Base-by-base conservation (phyloP, 495 filamentous ascomycete genomes). In the Pseudomonodictys pantanalensis region DNA sequence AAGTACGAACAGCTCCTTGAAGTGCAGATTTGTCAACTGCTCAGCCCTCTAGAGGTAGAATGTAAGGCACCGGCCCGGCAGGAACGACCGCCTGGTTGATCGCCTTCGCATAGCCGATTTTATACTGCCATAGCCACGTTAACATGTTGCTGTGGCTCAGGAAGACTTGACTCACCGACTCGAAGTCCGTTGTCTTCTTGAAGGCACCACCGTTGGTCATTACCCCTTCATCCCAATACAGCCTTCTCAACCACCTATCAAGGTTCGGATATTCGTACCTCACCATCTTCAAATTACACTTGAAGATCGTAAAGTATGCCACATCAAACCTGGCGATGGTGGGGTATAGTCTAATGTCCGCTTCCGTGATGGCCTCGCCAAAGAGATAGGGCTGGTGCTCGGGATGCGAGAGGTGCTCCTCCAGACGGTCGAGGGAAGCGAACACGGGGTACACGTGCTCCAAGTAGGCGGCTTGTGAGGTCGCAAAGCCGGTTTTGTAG, bases 251-350 rank as follows among this genome's bases (percentile, higher is more conserved):
- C 89, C 89, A 91, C 45, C 70, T 72, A 64, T 91, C 79, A 28
- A 91, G 74, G 5, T 72, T 71, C 11, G 88, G 88, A 69, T 90
- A 92, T 58, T 85, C 86, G 58, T 78, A 75, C 28, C 86, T 74
- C 55, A 90, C 86, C 75, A 87, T 85, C 57, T 81, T 82, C 45
- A 89, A 38, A 68, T 89, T 89, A 68, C 85, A 86, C 66, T 79
- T 80, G 75, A 89, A 89, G 69, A 87, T 73, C 43, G 81, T 83
- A 53, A 83, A 75, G 69, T 89, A 88, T 15, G 80, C 80, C 25
- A 82, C 79, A 69, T 90, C 85, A 60, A 89, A 89, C 25, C 87
- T 77, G 35, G 82, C 77, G 29, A 87, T 76, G 0, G 86, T 87
- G 26, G 83, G 79, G 64, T 83, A 87, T 41, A 88, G 68, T 26